phyloP scores from a whole-genome alignment of 2,329 filamentous ascomycete species.

The Paracoccidioides brasiliensis region DNA sequence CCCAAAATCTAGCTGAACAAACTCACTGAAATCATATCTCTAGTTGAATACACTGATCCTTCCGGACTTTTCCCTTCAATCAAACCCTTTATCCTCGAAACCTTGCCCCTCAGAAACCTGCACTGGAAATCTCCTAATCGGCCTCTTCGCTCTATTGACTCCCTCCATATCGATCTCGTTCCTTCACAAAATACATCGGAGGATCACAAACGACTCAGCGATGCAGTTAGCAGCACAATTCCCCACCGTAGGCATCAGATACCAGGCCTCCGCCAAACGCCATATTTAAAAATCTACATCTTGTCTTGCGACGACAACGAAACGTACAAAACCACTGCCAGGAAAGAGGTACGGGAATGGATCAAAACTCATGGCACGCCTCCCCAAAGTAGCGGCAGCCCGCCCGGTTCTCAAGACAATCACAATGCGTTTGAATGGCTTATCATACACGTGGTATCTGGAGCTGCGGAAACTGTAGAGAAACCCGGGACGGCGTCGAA shows the following conservation, averaged over 20 bases:
- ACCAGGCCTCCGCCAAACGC: slow-evolving; percentile 78
- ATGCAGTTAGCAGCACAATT: slow-evolving; percentile 23
- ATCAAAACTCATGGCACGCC: slow-evolving; percentile 61
- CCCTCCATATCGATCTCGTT: slow-evolving; percentile 80
- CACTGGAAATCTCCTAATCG: slow-evolving; percentile 95
- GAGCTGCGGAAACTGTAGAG: slow-evolving; percentile 60
- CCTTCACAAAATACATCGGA: slow-evolving; percentile 39
- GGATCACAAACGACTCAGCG: slow-evolving; percentile 25
- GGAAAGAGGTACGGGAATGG: slow-evolving; percentile 79
- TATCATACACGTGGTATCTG: slow-evolving; percentile 84
- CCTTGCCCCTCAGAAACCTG: slow-evolving; percentile 76
- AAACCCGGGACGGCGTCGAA: slow-evolving; percentile 52
- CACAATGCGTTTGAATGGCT: slow-evolving; percentile 97
- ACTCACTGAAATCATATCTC: slow-evolving; percentile 7
- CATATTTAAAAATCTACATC: slow-evolving; percentile 82
- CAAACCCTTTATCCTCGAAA: slow-evolving; percentile 60
- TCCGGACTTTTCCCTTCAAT: slow-evolving; percentile 75
- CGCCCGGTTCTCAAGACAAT: slow-evolving; percentile 61
- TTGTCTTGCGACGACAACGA: slow-evolving; percentile 94
- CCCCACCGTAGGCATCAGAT: slow-evolving; percentile 75
- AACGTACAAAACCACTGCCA: slow-evolving; percentile 67
- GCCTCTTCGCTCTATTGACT: slow-evolving; percentile 83
- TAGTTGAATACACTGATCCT: slow-evolving; percentile 94
- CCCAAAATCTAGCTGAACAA: slow-evolving; percentile 1
- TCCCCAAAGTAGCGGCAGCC: slow-evolving; percentile 30